Base-by-base conservation (phyloP, 108 stramenopile species). In the Epithemia pelagica region DNA sequence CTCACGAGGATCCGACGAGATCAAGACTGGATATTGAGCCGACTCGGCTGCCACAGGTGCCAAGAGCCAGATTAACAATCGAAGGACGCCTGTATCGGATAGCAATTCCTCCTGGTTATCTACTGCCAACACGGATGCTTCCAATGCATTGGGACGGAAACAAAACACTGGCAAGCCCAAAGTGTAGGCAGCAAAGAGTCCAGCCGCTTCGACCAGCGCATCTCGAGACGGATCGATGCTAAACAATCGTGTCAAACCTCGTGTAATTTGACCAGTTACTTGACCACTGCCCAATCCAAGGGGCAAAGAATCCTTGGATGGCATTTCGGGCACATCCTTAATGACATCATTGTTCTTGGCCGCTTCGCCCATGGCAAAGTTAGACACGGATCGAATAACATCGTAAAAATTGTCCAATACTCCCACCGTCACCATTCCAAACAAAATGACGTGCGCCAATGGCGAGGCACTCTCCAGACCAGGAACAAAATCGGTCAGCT, bases 91-190 rank as follows among this genome's bases (percentile, higher is more conserved):
- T 37, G 72, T 79, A 62, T 85, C 84, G 37, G 84, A 83, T 28
- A 82, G 68, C 21, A 97, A 76, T 18, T 83, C 61, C 59, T 89
- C 88, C 19, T 33, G 61, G 31, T 52, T 71, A 64, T 78, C 74
- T 46, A 79, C 78, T 25, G 71, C 78, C 62, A 81, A 63, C 2
- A 76, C 78, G 8, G 80, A 80, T 20, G 73, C 77, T 83, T 98
- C 97, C 58, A 92, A 70, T 28, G 92, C 91, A 65, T 95, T 96
- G 22, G 96, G 92, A 65, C 87, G 85, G 61, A 95, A 98, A 53
- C 92, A 88, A 85, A 96, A 98, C 58, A 90, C 90, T n/a, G 97
- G 96, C 62, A 96, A 64, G 30, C 97, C 97, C 21, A 95, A 79
- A 21, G 69, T 65, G 66, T 98, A 98, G 7, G 90, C 97, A 8